phyloP scores from a whole-genome alignment of 176 grass and related monocot genomes.

The Oryza coarctata region DNA sequence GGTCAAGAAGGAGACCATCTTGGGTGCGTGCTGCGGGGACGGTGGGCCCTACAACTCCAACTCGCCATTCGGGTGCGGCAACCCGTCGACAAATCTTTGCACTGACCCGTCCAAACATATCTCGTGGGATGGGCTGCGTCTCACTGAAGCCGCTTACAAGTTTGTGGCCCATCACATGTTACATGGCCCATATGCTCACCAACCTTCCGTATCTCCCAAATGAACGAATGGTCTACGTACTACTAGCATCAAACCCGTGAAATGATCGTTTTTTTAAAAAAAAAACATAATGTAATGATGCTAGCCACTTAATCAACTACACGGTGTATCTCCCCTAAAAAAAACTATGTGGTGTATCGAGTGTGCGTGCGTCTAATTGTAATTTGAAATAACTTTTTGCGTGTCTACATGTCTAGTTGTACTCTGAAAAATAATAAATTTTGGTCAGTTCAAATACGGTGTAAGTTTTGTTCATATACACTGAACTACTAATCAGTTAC shows the following conservation, averaged over 20 bases:
- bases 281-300: neutral
- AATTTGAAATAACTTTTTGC: neutral
- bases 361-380: neutral
- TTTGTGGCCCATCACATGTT: constrained; percentile 12
- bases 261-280: too few relatives aligned
- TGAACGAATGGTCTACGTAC: neutral
- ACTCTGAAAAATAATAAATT: neutral
- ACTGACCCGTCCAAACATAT: neutral
- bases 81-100: neutral
- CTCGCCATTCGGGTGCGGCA: neutral
- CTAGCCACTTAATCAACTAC: neutral
- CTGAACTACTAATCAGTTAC: neutral
- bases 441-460: neutral
- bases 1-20: neutral
- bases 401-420: neutral
- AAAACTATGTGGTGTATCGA: neutral
- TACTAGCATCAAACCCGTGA: too few relatives aligned
- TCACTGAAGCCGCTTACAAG: neutral
- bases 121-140: constrained; percentile 22
- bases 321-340: neutral
- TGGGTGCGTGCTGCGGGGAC: constrained; percentile 21
- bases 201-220: neutral
- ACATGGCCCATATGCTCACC: neutral
- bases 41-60: neutral
- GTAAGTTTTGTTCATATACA: neutral